Conservation (phyloP, 371 early-diverging fungal species). For the Apophysomyces trapeziformis region DNA sequence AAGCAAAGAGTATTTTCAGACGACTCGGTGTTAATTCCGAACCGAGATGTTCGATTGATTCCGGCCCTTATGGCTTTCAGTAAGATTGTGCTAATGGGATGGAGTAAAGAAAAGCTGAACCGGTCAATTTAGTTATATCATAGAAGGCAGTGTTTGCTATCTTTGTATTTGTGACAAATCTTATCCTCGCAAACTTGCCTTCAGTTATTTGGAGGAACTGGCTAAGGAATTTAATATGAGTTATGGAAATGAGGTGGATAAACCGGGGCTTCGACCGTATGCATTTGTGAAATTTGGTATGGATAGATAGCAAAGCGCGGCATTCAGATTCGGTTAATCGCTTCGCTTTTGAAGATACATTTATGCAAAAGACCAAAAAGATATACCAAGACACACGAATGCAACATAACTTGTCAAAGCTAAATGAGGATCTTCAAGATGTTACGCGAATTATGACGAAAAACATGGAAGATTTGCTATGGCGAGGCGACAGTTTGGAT, state of each 20-base stretch:
- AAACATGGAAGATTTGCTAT: slow-evolving; percentile 96
- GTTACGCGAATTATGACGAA: slow-evolving; percentile 97
- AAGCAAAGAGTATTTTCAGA: slow-evolving; percentile 91
- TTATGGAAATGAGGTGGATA: slow-evolving; percentile 88
- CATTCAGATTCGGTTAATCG: neutral
- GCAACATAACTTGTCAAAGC: slow-evolving; percentile 88
- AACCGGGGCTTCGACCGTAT: slow-evolving; percentile 90
- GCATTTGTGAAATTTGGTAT: slow-evolving; percentile 96
- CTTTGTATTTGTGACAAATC: slow-evolving; percentile 91
- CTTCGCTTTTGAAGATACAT: slow-evolving; percentile 70
- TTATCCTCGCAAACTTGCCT: slow-evolving; percentile 96
- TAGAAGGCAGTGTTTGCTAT: slow-evolving; percentile 93
- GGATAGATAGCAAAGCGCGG: neutral
- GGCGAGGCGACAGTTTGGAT: slow-evolving; percentile 90
- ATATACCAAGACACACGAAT: slow-evolving; percentile 95
- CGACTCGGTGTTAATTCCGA: slow-evolving; percentile 86
- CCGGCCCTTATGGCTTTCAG: slow-evolving; percentile 88
- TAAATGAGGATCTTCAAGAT: slow-evolving; percentile 96
- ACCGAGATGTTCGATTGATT: slow-evolving; percentile 94
- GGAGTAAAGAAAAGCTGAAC: neutral
- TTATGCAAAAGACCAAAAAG: slow-evolving; percentile 95
- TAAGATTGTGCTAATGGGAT: slow-evolving; percentile 42
- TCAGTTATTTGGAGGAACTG: slow-evolving; percentile 92
- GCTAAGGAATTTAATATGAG: slow-evolving; percentile 92
- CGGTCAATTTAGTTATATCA: slow-evolving; percentile 75